Conservation (phyloP, 495 filamentous ascomycete species). For the Trypethelium eluteriae region DNA sequence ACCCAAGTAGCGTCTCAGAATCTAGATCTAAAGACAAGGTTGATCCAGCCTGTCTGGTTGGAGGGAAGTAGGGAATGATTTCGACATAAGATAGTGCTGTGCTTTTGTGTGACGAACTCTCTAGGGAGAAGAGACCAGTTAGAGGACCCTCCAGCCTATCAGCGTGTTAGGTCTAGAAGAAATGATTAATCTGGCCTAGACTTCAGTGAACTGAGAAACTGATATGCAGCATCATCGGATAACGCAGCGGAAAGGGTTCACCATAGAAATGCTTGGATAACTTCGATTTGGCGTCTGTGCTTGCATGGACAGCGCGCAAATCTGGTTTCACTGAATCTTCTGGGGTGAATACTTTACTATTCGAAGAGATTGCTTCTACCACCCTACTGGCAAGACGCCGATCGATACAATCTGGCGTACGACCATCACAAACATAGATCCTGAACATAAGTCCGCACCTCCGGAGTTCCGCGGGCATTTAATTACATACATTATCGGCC, state of each 20-base stretch:
- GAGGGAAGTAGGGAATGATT: background rate
- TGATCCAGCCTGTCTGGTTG: background rate
- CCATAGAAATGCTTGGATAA: background rate
- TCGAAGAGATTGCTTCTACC: background rate
- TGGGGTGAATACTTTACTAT: background rate
- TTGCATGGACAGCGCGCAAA: background rate
- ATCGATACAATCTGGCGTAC: background rate
- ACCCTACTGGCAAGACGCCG: background rate
- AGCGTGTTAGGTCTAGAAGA: background rate
- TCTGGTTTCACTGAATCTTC: background rate
- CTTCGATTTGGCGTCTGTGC: background rate
- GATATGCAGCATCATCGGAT: background rate
- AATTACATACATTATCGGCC: background rate
- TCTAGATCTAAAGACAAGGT: background rate
- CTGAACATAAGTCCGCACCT: background rate
- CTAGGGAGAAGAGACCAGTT: background rate
- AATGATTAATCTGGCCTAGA: background rate
- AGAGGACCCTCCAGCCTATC: background rate
- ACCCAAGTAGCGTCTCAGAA: background rate
- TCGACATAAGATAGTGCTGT: background rate
- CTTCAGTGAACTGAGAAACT: background rate
- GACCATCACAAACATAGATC: background rate
- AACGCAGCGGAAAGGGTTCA: background rate
- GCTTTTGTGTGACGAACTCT: background rate
- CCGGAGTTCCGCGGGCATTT: background rate